Evolutionary conservation across 148 eudicot genomes (phyloP).

Genomic region (Chenopodium berlandieri): DNA sequence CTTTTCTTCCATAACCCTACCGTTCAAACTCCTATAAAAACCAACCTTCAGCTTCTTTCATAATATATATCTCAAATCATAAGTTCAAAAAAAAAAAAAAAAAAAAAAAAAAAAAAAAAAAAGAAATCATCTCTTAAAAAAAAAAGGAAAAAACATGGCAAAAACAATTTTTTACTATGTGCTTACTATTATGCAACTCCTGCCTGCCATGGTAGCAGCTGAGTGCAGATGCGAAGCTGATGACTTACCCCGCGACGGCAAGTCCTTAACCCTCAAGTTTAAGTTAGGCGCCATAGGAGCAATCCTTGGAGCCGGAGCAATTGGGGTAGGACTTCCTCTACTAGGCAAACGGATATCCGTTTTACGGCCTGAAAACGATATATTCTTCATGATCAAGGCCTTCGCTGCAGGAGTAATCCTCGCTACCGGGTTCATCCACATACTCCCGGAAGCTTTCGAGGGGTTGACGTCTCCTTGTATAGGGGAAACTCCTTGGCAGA

Average conservation of each 20-base stretch:
- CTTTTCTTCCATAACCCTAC: neutral
- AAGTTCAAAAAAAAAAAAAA: too few species aligned
- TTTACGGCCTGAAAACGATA: conserved; percentile 32
- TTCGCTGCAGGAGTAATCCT: conserved; percentile 87
- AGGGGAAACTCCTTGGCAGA: conserved; percentile 44
- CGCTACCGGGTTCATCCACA: conserved; percentile 78
- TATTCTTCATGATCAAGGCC: conserved; percentile 78
- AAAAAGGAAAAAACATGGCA: neutral
- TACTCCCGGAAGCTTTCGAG: conserved; percentile 73
- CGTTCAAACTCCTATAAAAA: neutral
- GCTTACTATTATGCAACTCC: conserved; percentile 5
- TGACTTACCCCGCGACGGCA: conserved; percentile 13
- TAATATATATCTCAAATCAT: too few species aligned
- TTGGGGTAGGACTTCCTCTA: conserved; percentile 61
- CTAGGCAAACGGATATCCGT: conserved; percentile 32
- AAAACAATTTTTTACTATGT: neutral
- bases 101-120: too few species aligned
- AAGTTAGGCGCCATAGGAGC: conserved; percentile 57
- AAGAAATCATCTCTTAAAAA: too few species aligned
- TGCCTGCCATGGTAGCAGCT: conserved; percentile 15
- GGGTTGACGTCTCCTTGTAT: conserved; percentile 66
- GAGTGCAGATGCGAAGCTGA: conserved; percentile 42
- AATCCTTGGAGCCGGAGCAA: conserved; percentile 48
- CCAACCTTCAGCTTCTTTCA: neutral
- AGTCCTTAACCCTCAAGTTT: conserved; percentile 39